Evolutionary conservation across 2,329 filamentous ascomycete genomes (phyloP).

Genomic region (Juglanconis oblonga): DNA sequence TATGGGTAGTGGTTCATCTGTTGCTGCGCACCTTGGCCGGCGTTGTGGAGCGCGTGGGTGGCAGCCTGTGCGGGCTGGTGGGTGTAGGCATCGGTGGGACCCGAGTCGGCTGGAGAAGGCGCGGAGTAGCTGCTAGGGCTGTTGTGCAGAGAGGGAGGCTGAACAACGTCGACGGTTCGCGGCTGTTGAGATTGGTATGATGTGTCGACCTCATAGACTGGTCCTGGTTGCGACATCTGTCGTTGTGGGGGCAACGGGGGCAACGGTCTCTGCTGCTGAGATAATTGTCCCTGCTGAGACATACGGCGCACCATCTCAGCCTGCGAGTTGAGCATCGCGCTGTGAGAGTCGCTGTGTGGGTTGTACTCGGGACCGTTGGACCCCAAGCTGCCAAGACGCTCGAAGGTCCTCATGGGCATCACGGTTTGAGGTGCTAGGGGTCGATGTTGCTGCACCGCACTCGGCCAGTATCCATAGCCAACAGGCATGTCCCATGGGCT

Average conservation of each 20-base stretch:
- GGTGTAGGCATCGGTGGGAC: slow-evolving; percentile 51
- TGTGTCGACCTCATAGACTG: not conserved
- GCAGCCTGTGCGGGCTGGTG: slow-evolving; percentile 48
- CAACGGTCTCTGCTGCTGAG: not conserved
- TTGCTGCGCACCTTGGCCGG: slow-evolving; percentile 40
- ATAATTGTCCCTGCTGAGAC: not conserved
- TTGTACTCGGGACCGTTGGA: slow-evolving; percentile 39
- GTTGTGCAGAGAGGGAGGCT: slow-evolving; percentile 52
- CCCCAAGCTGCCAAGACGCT: slow-evolving; percentile 47
- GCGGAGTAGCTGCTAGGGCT: slow-evolving; percentile 59
- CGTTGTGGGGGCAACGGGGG: slow-evolving; percentile 23
- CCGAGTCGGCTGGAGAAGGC: slow-evolving; percentile 49
- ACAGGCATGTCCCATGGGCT: not conserved
- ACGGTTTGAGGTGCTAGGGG: slow-evolving; percentile 6
- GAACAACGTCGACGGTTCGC: slow-evolving; percentile 25
- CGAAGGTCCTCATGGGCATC: slow-evolving; percentile 27
- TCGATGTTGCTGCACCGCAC: not conserved
- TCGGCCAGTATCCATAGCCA: not conserved
- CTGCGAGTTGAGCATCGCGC: slow-evolving; percentile 3
- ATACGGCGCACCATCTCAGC: slow-evolving; percentile 44
- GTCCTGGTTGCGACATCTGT: not conserved
- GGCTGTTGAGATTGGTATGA: not conserved
- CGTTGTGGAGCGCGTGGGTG: slow-evolving; percentile 45
- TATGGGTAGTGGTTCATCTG: slow-evolving; percentile 30
- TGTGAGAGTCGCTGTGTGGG: not conserved